Evolutionary conservation across 2,329 filamentous ascomycete genomes (phyloP).

Genomic region (Dothistroma pini): DNA sequence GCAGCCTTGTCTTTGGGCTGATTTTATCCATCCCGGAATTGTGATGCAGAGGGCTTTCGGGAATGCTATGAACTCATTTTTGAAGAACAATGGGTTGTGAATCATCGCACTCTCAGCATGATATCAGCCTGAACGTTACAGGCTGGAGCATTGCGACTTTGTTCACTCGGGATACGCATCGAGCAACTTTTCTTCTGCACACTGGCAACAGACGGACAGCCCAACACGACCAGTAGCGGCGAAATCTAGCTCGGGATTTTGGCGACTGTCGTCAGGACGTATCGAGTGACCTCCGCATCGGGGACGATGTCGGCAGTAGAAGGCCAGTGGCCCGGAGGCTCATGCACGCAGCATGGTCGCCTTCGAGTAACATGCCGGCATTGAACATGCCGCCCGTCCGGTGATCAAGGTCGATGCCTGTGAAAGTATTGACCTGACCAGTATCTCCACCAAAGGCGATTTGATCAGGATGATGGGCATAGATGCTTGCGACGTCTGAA

Average conservation of each 20-base stretch:
- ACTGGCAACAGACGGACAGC: background rate
- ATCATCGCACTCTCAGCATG: conserved; percentile 9
- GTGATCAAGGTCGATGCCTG: no score
- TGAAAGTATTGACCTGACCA: no score
- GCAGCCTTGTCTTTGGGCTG: conserved; percentile 14
- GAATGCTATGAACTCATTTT: background rate
- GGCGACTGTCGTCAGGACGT: background rate
- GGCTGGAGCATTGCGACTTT: background rate
- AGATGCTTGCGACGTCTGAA: no score
- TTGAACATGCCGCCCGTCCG: background rate
- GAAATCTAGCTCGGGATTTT: background rate
- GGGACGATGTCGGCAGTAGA: background rate
- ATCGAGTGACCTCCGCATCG: background rate
- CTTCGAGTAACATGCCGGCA: background rate
- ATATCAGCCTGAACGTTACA: background rate
- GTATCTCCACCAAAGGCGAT: no score
- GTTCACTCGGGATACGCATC: background rate
- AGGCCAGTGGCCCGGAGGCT: background rate
- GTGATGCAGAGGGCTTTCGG: conserved; percentile 10
- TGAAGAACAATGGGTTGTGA: conserved; percentile 4
- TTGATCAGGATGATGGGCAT: no score
- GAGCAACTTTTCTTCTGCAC: no score
- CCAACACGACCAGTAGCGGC: background rate
- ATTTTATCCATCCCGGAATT: conserved; percentile 14
- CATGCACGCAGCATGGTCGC: background rate